Percentiles rank a stretch among this genome's conserved stretches.
Conservation (phyloP, 495 filamentous ascomycete genomes). For the Aspergillus leporis region DNA sequence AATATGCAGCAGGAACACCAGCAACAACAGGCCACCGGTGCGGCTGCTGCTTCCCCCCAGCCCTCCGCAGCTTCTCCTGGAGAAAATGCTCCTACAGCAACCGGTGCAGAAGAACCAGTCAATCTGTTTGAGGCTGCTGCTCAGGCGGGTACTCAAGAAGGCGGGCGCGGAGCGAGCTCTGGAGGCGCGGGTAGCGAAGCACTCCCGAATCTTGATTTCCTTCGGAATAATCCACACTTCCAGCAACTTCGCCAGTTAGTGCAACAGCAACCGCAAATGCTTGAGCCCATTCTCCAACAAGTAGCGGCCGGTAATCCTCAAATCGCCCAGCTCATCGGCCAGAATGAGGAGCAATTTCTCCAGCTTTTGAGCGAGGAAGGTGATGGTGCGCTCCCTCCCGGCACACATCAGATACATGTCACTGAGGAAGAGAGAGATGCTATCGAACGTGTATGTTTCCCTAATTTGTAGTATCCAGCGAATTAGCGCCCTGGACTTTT, state of each 20-base stretch:
- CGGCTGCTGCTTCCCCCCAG: slow-evolving; percentile 32
- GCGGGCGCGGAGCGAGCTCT: slow-evolving; percentile 49
- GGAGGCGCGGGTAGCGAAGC: slow-evolving; percentile 56
- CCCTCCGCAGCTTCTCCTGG: slow-evolving; percentile 34
- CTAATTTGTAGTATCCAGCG: not conserved
- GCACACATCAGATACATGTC: slow-evolving; percentile 83
- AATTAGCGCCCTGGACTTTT: not conserved
- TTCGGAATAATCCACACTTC: slow-evolving; percentile 96
- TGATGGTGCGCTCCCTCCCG: slow-evolving; percentile 78
- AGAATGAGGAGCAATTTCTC: slow-evolving; percentile 90
- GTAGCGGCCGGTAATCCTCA: slow-evolving; percentile 95
- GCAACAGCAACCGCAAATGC: slow-evolving; percentile 95
- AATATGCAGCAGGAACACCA: slow-evolving; percentile 70
- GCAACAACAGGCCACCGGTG: slow-evolving; percentile 40
- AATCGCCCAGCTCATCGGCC: slow-evolving; percentile 84
- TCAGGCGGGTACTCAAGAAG: slow-evolving; percentile 62
- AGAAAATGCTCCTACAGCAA: slow-evolving; percentile 38
- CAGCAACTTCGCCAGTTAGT: slow-evolving; percentile 96
- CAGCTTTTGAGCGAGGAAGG: slow-evolving; percentile 81
- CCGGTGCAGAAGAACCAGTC: slow-evolving; percentile 63
- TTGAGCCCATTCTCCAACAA: slow-evolving; percentile 95
- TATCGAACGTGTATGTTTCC: slow-evolving; percentile 81
- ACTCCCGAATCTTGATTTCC: slow-evolving; percentile 83
- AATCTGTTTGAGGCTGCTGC: slow-evolving; percentile 96
- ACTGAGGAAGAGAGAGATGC: slow-evolving; percentile 96